Percentiles rank a stretch among this genome's conserved stretches.
phyloP scores from a whole-genome alignment of 257 asterid species.

The Lavandula angustifolia region DNA sequence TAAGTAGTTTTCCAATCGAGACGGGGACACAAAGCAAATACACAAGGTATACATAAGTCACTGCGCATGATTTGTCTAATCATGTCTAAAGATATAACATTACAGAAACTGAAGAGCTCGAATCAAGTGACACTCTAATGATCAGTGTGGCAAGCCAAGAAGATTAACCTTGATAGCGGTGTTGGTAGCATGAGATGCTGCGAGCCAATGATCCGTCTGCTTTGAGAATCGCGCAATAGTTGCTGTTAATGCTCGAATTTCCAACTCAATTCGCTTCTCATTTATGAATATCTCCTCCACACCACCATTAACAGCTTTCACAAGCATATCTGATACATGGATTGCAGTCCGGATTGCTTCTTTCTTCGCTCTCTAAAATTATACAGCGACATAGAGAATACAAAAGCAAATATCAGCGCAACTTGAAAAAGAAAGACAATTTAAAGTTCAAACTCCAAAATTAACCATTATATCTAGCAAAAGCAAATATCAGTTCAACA shows the following conservation, averaged over 20 bases:
- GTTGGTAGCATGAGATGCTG: constrained; percentile 77
- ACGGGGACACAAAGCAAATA: not conserved
- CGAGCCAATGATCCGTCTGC: constrained; percentile 93
- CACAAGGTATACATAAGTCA: not conserved
- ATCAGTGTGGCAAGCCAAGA: not conserved
- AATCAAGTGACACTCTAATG: not conserved
- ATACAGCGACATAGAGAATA: not conserved
- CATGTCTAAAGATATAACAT: not conserved
- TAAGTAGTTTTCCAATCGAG: not conserved
- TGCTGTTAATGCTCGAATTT: constrained; percentile 61
- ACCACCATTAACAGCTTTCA: constrained; percentile 72
- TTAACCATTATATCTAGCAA: not conserved
- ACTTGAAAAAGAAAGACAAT: not conserved
- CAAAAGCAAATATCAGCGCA: not conserved
- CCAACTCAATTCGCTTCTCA: constrained; percentile 83
- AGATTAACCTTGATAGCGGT: constrained; percentile 73
- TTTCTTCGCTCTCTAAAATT: constrained; percentile 68
- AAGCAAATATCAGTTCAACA: not conserved
- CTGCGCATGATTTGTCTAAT: not conserved
- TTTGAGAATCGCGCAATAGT: constrained; percentile 61
- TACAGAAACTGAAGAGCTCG: not conserved
- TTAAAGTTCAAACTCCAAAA: not conserved
- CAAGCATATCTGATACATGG: constrained; percentile 65
- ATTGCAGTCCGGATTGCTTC: constrained; percentile 59
- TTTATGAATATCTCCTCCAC: constrained; percentile 73